Conservation (phyloP, 1,139 yeast species). For the Blastobotrys niveus region DNA sequence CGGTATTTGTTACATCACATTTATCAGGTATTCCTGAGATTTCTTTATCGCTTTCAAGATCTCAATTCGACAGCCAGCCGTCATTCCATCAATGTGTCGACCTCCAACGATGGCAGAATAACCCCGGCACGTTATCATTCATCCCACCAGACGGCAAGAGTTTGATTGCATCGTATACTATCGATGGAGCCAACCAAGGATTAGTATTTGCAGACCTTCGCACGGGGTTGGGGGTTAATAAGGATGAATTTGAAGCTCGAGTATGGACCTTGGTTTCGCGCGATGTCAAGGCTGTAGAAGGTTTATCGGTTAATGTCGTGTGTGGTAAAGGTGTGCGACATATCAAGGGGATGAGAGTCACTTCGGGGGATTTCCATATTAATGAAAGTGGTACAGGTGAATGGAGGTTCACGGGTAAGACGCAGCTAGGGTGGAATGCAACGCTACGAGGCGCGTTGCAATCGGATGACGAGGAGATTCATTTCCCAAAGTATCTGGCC, state of each 20-base stretch:
- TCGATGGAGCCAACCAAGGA: conserved; percentile 40
- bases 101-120: conserved; percentile 28
- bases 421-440: conserved; percentile 64
- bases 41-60: conserved; percentile 47
- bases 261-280: conserved; percentile 50
- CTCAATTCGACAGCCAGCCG: conserved; percentile 37
- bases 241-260: conserved; percentile 72
- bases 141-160: conserved; percentile 87
- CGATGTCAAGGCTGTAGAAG: conserved; percentile 52
- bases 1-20: conserved; percentile 56
- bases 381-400: conserved; percentile 52
- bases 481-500: conserved; percentile 48
- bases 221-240: conserved; percentile 53
- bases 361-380: conserved; percentile 66
- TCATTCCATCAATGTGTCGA: conserved; percentile 55
- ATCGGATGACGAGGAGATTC: conserved; percentile 11
- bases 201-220: conserved; percentile 54
- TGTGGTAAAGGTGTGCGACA: conserved; percentile 31
- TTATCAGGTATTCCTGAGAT: conserved; percentile 73
- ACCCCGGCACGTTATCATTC: conserved; percentile 46
- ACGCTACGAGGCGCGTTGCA: conserved; percentile 56
- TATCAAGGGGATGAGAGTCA: conserved; percentile 52
- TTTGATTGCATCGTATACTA: conserved; percentile 56
- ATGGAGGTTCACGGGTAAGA: conserved; percentile 63
- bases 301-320: conserved; percentile 47